Evolutionary conservation across 176 grass and related monocot species (phyloP).

Genomic region (Thinopyrum elongatum): DNA sequence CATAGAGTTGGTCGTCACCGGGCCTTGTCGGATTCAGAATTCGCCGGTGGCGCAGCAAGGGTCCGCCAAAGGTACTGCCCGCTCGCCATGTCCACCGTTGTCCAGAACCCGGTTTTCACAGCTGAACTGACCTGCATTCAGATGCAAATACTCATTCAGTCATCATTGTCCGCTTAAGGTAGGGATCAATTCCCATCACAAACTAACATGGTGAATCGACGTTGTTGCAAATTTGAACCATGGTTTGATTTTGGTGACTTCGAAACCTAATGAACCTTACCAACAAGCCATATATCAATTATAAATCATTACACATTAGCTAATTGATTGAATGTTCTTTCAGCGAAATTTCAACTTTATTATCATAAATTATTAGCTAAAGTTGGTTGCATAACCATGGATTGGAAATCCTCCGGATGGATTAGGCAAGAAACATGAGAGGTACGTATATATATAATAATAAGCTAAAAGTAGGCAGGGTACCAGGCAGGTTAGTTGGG

Average conservation of each 20-base stretch:
- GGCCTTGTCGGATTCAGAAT: conserved; percentile 38
- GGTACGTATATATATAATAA: neutral
- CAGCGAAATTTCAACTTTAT: neutral
- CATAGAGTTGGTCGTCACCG: conserved; percentile 26
- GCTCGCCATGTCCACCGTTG: conserved; percentile 86
- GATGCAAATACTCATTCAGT: neutral
- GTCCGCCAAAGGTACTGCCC: conserved; percentile 82
- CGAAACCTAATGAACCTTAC: neutral
- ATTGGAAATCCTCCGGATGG: neutral
- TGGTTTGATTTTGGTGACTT: neutral
- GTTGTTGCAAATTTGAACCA: neutral
- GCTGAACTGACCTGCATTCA: conserved; percentile 70
- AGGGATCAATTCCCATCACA: neutral
- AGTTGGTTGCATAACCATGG: neutral
- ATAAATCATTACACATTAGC: neutral
- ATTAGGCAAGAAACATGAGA: neutral
- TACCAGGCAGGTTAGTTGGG: neutral
- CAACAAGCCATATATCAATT: neutral
- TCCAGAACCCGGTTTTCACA: conserved; percentile 75
- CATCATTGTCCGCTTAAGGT: neutral
- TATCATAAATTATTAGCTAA: neutral
- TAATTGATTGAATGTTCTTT: neutral
- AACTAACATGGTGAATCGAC: neutral
- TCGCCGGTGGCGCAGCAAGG: conserved; percentile 39
- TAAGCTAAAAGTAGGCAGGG: neutral